These are phyloP conservation scores for Henckelia pumila DNA, from an alignment of 257 asterid genomes.

Conservation along the genomic window DNA sequence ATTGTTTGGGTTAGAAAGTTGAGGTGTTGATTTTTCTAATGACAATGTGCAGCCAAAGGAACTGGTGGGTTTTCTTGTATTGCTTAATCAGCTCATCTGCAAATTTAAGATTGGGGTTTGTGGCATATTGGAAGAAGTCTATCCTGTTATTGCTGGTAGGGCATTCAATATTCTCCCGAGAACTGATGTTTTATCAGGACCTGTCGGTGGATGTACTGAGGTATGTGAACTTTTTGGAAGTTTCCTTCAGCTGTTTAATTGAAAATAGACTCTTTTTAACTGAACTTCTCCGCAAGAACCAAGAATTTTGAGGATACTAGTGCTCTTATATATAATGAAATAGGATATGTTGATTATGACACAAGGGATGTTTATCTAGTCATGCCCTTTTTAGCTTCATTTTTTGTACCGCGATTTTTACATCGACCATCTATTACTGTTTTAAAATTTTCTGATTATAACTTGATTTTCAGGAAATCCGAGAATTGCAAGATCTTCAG, in stretches of 20 bases:
- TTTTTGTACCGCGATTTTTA: too few species aligned
- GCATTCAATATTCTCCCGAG: conserved; percentile 68
- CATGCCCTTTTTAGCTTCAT: background rate
- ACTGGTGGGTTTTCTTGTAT: conserved; percentile 71
- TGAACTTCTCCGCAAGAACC: conserved; percentile 3
- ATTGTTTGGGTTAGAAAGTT: conserved; percentile 3
- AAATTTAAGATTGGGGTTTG: conserved; percentile 67
- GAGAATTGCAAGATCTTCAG: conserved; percentile 91
- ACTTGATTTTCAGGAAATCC: conserved; percentile 66
- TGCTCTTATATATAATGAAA: conserved; percentile 9
- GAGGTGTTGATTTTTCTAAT: conserved; percentile 21
- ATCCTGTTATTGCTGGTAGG: conserved; percentile 76
- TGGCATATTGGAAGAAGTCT: conserved; percentile 77
- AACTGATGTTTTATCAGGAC: conserved; percentile 62
- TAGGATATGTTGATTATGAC: background rate
- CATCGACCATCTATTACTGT: background rate
- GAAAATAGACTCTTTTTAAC: background rate
- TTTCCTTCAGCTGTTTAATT: conserved; percentile 16
- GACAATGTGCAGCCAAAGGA: conserved; percentile 77
- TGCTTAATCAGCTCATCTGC: conserved; percentile 90
- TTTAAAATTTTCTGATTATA: conserved; percentile 1
- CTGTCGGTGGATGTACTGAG: conserved; percentile 88
- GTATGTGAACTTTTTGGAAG: conserved; percentile 37
- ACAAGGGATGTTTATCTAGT: background rate
- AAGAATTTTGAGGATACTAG: conserved; percentile 5